These are phyloP conservation scores for Eucalyptus dawsonii DNA, from an alignment of 345 rosid species.

Conservation along the genomic window DNA sequence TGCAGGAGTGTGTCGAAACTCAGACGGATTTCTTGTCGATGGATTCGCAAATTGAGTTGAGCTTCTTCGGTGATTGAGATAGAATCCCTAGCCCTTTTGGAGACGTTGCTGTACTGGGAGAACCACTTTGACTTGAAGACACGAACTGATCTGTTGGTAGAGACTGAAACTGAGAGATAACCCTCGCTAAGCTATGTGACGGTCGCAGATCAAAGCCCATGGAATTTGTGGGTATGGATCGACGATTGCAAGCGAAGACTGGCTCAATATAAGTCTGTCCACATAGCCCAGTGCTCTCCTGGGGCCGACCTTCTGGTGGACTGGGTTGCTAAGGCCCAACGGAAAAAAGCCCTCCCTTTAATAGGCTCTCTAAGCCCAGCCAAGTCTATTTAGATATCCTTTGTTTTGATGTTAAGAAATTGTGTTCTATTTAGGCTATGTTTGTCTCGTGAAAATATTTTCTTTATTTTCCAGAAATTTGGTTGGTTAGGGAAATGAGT, in stretches of 20 bases:
- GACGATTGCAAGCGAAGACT: neutral
- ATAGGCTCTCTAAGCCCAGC: neutral
- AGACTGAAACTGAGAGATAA: neutral
- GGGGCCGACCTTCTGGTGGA: neutral
- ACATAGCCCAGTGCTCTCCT: neutral
- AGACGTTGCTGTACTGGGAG: neutral
- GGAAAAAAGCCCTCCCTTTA: no score
- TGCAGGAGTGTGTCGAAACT: neutral
- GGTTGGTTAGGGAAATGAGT: fast-evolving
- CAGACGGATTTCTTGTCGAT: neutral
- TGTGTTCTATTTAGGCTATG: fast-evolving
- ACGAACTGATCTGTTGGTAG: neutral
- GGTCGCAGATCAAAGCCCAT: neutral
- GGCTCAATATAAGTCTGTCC: neutral
- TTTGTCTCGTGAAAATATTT: neutral
- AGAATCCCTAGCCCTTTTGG: neutral
- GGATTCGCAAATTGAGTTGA: neutral
- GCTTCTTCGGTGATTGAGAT: neutral
- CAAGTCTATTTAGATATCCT: neutral
- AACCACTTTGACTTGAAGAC: neutral
- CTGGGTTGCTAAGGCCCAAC: no score
- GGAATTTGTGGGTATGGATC: neutral
- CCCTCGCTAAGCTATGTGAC: neutral
- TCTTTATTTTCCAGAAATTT: neutral
- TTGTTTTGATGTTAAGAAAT: neutral